Base-by-base conservation (phyloP, 345 rosid species). In the Ceriops decandra region DNA sequence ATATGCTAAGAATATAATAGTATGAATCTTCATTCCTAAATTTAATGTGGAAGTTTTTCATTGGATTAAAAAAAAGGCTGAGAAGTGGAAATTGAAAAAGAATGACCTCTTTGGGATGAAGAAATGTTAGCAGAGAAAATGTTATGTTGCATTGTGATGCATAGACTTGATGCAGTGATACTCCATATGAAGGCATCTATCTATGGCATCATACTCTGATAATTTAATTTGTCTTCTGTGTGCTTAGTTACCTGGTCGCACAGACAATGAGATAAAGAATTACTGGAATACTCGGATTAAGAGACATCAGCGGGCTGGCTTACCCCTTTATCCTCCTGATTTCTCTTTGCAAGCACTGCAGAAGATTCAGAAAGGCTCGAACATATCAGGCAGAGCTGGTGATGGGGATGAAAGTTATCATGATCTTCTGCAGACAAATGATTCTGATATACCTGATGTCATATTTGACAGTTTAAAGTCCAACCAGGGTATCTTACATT, bases 181-280 rank as follows among this genome's bases (percentile, higher is more conserved):
- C 3, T 69, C 11, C 51, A 21, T 5, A 71, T 52, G 56, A 5
- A 56, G 35, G 2, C 10, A 15, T 22, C 26, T 51, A 11, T 57
- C 32, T 33, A 8, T 52, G 22, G 19, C 35, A 36, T 13, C 21
- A 4, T 72, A n/a, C 60, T 66, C 19, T 65, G 38, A 7, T 13
- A 22, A 5, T 51, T 33, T 24, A 17, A 42, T 33, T 27, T 32
- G 60, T 63, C 47, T 13, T 7, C 21, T 22, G 27, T 51, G 16
- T 52, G 47, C 32, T 30, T 85, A 95, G 99, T 74, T 95, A 77
- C 99, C 97, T 61, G 99, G 98, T 46, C 97, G 98, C 66, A 95
- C 99, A 57, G 99, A 95, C 85, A 95, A 95, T 74, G 99, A 95
- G 87, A 91, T 95, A 81, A 95, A 95, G 77, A 95, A 95, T 81